Evolutionary conservation across 371 early-diverging fungal species (phyloP), one percentile per base, ranked within the genome.

Genomic region (Rhizopus arrhizus): DNA sequence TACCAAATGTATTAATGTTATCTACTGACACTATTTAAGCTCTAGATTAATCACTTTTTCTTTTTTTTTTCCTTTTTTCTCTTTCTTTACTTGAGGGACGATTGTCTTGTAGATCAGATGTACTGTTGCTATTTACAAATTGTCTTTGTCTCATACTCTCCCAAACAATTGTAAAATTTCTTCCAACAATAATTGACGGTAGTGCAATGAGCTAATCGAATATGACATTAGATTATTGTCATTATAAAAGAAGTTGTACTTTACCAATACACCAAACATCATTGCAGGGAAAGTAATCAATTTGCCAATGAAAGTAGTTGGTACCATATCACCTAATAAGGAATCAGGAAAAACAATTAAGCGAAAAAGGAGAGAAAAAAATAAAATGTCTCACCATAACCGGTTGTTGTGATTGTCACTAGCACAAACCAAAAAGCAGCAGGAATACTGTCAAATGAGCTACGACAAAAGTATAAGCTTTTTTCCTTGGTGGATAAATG

Each of bases 111-210:
- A 48, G 12, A 48, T 48, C 48, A n/a, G 48, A 15, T 22, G 10
- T 10, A 10, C 48, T 29, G 9, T 29, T 48, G 12, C 55, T 34
- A n/a, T 54, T 59, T 10, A 55, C 54, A 15, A 53, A 49, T 35
- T 68, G 64, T 11, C 59, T 66, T 42, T 75, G 70, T 43, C 86
- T 77, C 86, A 90, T 85, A 5, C 86, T 82, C 60, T 93, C 92
- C 92, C 92, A 93, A 22, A 93, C 93, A 42, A 90, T 77, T 0
- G 92, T 91, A 66, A 92, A 94, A 64, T 92, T 91, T 43, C 94
- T 81, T 13, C 94, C 94, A 35, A 94, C 88, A 66, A 94, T 91
- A 58, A 94, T 93, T 34, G 93, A 92, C 9, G 94, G 94, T 54
- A 94, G 62, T 0, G 94, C 91, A 70, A 94, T 94, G 49, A 92